Evolutionary conservation across 495 filamentous ascomycete genomes (phyloP).

Genomic region (Aspergillus avenaceus): DNA sequence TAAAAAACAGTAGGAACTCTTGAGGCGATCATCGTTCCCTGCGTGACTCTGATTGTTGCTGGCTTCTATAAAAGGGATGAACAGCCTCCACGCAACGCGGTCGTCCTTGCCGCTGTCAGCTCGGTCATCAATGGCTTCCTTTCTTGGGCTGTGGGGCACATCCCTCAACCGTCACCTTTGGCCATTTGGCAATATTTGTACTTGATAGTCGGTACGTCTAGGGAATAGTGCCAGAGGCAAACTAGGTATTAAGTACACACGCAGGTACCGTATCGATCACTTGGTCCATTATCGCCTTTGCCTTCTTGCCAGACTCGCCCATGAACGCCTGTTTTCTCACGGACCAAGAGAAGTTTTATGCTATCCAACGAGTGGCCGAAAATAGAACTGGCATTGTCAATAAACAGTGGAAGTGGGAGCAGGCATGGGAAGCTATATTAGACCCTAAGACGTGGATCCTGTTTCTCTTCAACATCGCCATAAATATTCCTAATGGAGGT

Average conservation of each 20-base stretch:
- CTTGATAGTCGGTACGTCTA: conserved; percentile 14
- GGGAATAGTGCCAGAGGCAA: background rate
- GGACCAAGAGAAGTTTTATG: conserved; percentile 37
- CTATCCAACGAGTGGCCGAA: conserved; percentile 43
- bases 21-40: conserved; percentile 11
- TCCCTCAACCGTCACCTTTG: conserved; percentile 35
- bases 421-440: conserved; percentile 40
- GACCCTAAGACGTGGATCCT: conserved; percentile 34
- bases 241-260: too few relatives aligned
- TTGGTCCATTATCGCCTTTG: conserved; percentile 23
- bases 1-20: conserved; percentile 12
- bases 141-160: conserved; percentile 50
- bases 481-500: conserved; percentile 31
- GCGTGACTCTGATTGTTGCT: conserved; percentile 21
- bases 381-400: conserved; percentile 52
- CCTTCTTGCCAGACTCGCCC: conserved; percentile 39
- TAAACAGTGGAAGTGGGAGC: conserved; percentile 47
- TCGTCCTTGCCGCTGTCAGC: conserved; percentile 24
- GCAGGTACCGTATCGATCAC: conserved; percentile 25
- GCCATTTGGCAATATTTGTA: conserved; percentile 50
- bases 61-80: conserved; percentile 29
- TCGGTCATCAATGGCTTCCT: conserved; percentile 48
- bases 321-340: conserved; percentile 35
- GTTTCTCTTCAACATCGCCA: conserved; percentile 20
- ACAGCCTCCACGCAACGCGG: conserved; percentile 18